These are phyloP conservation scores for Euphorbia celastroides DNA, from an alignment of 441 rosid species.

Conservation along the genomic window DNA sequence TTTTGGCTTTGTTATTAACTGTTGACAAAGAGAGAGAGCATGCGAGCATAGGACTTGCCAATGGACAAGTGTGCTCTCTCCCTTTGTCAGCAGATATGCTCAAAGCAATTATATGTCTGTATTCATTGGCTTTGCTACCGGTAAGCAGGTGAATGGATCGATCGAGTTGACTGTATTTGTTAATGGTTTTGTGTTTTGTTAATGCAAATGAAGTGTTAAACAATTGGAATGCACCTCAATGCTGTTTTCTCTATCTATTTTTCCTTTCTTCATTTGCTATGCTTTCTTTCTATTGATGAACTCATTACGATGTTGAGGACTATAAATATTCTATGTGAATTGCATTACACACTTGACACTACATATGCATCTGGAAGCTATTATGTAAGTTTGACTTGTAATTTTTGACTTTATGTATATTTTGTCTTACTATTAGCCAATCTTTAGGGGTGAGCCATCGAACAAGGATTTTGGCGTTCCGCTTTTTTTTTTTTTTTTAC, in stretches of 20 bases:
- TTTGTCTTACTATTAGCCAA: too few relatives aligned
- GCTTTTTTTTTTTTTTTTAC: too few relatives aligned
- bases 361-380: background rate
- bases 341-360: background rate
- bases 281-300: background rate
- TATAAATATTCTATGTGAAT: background rate
- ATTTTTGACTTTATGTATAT: background rate
- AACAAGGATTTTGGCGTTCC: too few relatives aligned
- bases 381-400: background rate
- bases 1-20: constrained; percentile 19
- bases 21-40: constrained; percentile 69
- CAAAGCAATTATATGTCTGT: background rate
- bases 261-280: background rate
- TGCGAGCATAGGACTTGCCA: constrained; percentile 30
- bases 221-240: background rate
- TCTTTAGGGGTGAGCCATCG: too few relatives aligned
- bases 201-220: background rate
- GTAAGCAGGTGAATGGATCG: background rate
- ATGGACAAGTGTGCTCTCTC: constrained; percentile 46
- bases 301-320: background rate
- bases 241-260: background rate
- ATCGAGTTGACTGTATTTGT: background rate
- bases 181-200: too few relatives aligned
- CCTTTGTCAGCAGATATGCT: constrained; percentile 34
- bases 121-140: background rate